Base-by-base conservation (phyloP, 2,329 filamentous ascomycete genomes). In the Annulohypoxylon truncatum region DNA sequence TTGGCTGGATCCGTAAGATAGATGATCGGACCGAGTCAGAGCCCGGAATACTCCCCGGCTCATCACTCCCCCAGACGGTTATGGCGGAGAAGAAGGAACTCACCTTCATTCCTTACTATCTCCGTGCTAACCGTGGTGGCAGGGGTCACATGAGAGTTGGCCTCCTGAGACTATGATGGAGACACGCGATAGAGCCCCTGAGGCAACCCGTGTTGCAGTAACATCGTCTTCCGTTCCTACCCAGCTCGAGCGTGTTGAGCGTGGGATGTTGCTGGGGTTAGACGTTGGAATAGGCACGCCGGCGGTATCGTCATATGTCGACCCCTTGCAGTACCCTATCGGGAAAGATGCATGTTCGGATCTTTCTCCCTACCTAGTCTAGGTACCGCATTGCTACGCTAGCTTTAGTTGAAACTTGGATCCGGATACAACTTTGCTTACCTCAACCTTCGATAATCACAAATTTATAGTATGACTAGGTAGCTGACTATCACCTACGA, bases 51-150 rank as follows among this genome's bases (percentile, higher is more conserved):
- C 64, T 71, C 52, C 74, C 72, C 59, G 70, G 73, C 40, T 68
- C 47, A 13, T 62, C 51, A 42, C 68, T 71, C 53, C 72, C 69
- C 33, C 69, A 75, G 44, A 64, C 69, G 18, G 64, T 69, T 53
- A 42, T 61, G 40, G 53, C 57, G 47, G 67, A 70, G 57, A 65
- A 67, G 15, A 62, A 70, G 31, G 77, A 81, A 2, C 73, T 88
- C 42, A 73, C 78, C 1, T 86, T 87, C 73, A 76, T 88, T 46
- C 85, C 85, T 18, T 88, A 87, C 68, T 85, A 84, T 71, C 80
- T 86, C 60, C 77, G 85, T 13, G 84, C 83, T 13, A 88, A 88
- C 66, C 75, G 85, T 31, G 83, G 83, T 2, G 85, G 85, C 0
- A 82, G 77, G 46, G 85, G 85, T 1, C 82, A 85, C 51, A 86